Conservation (phyloP, 2,329 filamentous ascomycete genomes). For the Colletotrichum sp. region DNA sequence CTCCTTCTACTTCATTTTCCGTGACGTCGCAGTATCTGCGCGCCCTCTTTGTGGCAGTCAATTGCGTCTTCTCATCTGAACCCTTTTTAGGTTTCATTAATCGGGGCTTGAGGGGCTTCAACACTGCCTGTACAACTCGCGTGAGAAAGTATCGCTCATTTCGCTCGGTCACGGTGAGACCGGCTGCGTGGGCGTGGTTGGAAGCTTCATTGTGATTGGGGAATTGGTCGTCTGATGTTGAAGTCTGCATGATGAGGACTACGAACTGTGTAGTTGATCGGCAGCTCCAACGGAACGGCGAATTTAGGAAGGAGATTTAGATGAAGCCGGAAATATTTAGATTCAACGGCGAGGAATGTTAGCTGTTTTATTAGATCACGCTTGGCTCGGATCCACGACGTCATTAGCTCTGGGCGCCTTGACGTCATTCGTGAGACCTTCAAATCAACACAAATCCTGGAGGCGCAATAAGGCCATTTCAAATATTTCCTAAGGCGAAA, state of each 20-base stretch:
- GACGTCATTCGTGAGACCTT: not conserved
- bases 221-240: not conserved
- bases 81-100: not conserved
- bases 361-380: not conserved
- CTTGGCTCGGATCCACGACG: not conserved
- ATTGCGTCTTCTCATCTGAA: not conserved
- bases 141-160: not conserved
- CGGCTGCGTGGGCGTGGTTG: fast-evolving
- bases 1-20: conserved; percentile 16
- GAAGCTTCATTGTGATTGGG: fast-evolving
- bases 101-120: not conserved
- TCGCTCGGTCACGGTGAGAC: not conserved
- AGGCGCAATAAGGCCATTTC: too few species aligned
- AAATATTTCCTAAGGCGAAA: too few species aligned
- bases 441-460: too few species aligned
- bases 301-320: fast-evolving
- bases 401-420: not conserved
- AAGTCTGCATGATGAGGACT: not conserved
- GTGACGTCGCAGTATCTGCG: not conserved
- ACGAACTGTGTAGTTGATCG: fast-evolving
- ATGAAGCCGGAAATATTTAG: not conserved
- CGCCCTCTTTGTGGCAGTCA: not conserved
- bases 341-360: not conserved
- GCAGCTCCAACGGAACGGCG: too few species aligned
- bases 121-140: fast-evolving